These are phyloP conservation scores for Aspergillus homomorphus DNA, from an alignment of 495 filamentous ascomycete species.

Conservation along the genomic window DNA sequence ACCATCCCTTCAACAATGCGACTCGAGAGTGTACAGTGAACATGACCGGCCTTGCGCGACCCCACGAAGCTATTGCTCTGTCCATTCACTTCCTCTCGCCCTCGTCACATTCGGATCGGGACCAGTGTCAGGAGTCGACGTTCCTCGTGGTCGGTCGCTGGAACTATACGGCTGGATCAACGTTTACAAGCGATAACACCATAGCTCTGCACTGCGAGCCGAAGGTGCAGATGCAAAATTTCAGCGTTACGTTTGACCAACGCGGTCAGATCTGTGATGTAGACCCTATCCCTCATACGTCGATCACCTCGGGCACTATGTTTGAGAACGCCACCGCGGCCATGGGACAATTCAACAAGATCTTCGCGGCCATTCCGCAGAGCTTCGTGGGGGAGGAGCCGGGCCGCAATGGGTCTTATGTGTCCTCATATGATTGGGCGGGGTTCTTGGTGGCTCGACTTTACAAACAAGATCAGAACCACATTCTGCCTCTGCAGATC, in stretches of 20 bases:
- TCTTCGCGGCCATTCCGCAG: slow-evolving; percentile 39
- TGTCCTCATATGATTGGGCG: slow-evolving; percentile 42
- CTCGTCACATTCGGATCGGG: slow-evolving; percentile 18
- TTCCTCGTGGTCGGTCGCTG: slow-evolving; percentile 41
- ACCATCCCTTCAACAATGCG: slow-evolving; percentile 24
- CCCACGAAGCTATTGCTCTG: slow-evolving; percentile 27
- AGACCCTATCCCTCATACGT: slow-evolving; percentile 18
- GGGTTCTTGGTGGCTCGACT: slow-evolving; percentile 40
- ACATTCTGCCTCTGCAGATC: slow-evolving; percentile 28
- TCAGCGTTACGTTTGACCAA: slow-evolving; percentile 32
- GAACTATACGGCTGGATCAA: slow-evolving; percentile 30
- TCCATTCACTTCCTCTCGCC: slow-evolving; percentile 42
- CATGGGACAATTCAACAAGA: slow-evolving; percentile 42
- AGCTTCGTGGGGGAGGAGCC: slow-evolving; percentile 34
- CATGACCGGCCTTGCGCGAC: slow-evolving; percentile 26
- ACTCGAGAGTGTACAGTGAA: slow-evolving; percentile 28
- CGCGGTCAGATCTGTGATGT: slow-evolving; percentile 31
- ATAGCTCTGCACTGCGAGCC: slow-evolving; percentile 41
- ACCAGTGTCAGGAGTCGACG: slow-evolving; percentile 35
- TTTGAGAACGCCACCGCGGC: slow-evolving; percentile 40
- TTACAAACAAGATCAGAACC: slow-evolving; percentile 29
- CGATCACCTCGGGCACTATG: slow-evolving; percentile 31
- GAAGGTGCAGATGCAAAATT: slow-evolving; percentile 24
- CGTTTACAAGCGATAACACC: slow-evolving; percentile 31
- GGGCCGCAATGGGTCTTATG: slow-evolving; percentile 25